Evolutionary conservation across 1,284 basidiomycete genomes (phyloP), one percentile per base, ranked within the genome.

Genomic region (Ustilago cynodontis): DNA sequence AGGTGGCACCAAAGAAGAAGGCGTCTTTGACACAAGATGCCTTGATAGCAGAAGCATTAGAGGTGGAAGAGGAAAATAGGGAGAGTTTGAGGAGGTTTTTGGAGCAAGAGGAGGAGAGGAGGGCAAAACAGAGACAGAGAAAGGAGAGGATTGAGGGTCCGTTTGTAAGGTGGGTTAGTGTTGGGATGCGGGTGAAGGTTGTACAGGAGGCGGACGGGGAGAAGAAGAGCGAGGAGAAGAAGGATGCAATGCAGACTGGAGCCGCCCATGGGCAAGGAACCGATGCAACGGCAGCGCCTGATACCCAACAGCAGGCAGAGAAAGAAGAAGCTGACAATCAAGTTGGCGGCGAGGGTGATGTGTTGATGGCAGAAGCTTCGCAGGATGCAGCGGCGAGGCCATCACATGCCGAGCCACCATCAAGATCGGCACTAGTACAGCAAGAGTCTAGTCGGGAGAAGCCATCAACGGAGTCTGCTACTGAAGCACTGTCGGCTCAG

Each of bases 1-100:
- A 58, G 24, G 59, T 56, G 29, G 71, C 56, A 2, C 57, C 49
- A 18, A 77, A 67, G 55, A 76, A 77, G 56, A 77, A 77, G 26
- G 59, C 57, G 20, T 75, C 65, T 43, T 87, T 90, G 39, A 93
- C 93, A 0, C 94, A 95, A 81, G 92, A 90, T 24, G 92, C 94
- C 77, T 89, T 94, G 4, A 92, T 95, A 59, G 90, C 91, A 1
- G 90, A 90, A 16, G 93, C 93, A 0, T 89, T 94, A 11, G 93
- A 94, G 80, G 92, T 91, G 56, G 93, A 94, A 83, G 93, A 94
- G 86, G 90, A 91, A 4, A 95, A 95, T 80, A 90, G 91, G 24
- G 88, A 89, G n/a, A 91, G 93, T 56, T 91, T 94, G 77, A 88
- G 90, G 41, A 89, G 93, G 72, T 94, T 94, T 80, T 89, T 95